Conservation (phyloP, 441 rosid genomes). For the Syzygium malaccense region DNA sequence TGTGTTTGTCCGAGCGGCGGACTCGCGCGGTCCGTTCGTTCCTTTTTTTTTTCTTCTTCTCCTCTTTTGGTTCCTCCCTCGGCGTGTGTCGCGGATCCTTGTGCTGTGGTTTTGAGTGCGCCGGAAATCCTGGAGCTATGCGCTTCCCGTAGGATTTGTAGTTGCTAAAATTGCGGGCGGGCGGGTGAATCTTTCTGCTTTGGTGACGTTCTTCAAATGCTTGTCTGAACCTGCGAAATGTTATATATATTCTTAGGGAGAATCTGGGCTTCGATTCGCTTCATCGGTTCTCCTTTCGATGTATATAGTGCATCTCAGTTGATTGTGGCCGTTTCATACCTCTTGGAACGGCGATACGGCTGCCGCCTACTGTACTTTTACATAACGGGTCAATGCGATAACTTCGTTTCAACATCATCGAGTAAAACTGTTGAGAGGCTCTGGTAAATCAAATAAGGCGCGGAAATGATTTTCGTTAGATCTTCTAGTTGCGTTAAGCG, state of each 20-base stretch:
- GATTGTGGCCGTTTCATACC: not conserved
- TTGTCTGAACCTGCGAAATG: not conserved
- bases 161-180: not conserved
- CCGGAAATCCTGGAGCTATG: not conserved
- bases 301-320: not conserved
- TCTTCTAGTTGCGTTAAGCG: not conserved
- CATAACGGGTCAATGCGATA: not conserved
- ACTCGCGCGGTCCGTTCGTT: not conserved
- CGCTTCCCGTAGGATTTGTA: not conserved
- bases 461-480: not conserved
- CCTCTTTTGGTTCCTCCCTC: fast-evolving
- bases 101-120: not conserved
- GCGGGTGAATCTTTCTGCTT: not conserved
- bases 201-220: not conserved
- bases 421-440: not conserved
- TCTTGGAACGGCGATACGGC: not conserved
- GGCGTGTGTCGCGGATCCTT: not conserved
- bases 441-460: not conserved
- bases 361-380: not conserved
- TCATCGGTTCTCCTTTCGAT: not conserved
- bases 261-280: not conserved
- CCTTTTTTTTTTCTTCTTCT: fast-evolving
- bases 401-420: not conserved
- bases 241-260: not conserved
- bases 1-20: not conserved